Base-by-base conservation (phyloP, 352 stramenopile genomes). In the Globisporangium parvum region DNA sequence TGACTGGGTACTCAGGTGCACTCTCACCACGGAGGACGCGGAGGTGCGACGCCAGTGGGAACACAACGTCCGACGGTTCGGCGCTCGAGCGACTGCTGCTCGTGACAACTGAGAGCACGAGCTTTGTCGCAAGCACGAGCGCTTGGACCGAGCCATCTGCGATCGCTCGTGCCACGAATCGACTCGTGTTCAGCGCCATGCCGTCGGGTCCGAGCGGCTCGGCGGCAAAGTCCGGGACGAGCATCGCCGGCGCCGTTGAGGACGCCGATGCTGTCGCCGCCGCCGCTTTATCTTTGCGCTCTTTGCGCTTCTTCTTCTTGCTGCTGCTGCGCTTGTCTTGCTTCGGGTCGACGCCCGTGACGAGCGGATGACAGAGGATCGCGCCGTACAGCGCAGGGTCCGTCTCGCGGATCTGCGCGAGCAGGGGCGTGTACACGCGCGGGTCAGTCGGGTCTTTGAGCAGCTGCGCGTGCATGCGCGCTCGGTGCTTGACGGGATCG, bases 291-390 rank as follows among this genome's bases (percentile, higher is more conserved):
- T 91, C 78, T 59, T 90, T 91, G 46, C 75, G 73, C n/a, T 92
- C 85, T 65, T 93, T 91, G 20, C 83, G 70, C 55, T 87, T 90
- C 67, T 92, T 93, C 53, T 91, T 90, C 62, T 90, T 88, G 37
- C 8, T 46, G 41, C 8, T 46, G 41, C 8, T 46, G n/a, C 83
- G 77, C 60, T 90, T 88, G 57, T 94, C 81, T 45, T 82, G 87
- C 62, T 81, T 89, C 3, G 74, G 70, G 31, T 91, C 85, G 45
- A 86, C 68, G 5, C 84, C 87, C 17, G 83, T 86, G 17, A 96
- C 57, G 31, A 96, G 71, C 18, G 85, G 85, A 33, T 96, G 83
- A 45, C 84, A 93, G 53, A 95, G 44, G 23, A 95, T 87, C 8
- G 87, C 85, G 5, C 82, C 84, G 23, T 95, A 93, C 31, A 96